Base-by-base conservation (phyloP, 192 early-diverging fungal genomes). In the Entomortierella lignicola region DNA sequence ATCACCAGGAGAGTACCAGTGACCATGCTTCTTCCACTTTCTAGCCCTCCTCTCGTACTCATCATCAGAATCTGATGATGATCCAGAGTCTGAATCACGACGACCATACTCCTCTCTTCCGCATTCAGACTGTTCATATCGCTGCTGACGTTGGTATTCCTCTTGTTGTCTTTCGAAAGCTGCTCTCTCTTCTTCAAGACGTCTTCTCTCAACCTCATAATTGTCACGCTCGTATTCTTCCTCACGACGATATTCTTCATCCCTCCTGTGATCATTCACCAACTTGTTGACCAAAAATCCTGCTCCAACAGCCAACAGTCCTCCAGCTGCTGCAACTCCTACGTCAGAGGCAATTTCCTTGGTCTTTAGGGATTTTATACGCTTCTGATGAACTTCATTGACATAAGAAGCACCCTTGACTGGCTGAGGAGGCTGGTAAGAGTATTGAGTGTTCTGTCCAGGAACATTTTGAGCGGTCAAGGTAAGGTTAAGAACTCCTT, bases 21-120 rank as follows among this genome's bases (percentile, higher is more conserved):
- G 81, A 56, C 85, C 85, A 44, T 80, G 61, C 8, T 74, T 69
- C 27, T 85, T 69, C 85, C 85, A 87, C 41, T 85, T 66, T 63
- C 64, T 66, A 44, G 48, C 63, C 70, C 64, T 72, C 71, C 67
- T 70, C 71, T 72, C 64, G 66, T 51, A 29, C 1, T 44, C 47
- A 31, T 60, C 56, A 60, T 73, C 71, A 18, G 57, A 66, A 34
- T 73, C 72, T 7, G 41, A 56, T 23, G 42, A n/a, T 0, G 55
- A 63, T 30, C 26, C 52, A 4, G 60, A 63, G 37, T 48, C 53
- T 11, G 61, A 64, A 37, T 63, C 11, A 47, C 18, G 21, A 37
- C 62, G 62, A 26, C 68, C 51, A 8, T 66, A 50, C 2, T 68
- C 53, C 1, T 64, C 25, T 20, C 71, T 61, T 2, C 51, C 52